These are phyloP conservation scores for Diaporthe vexans DNA, from an alignment of 2,329 filamentous ascomycete genomes.

Conservation along the genomic window DNA sequence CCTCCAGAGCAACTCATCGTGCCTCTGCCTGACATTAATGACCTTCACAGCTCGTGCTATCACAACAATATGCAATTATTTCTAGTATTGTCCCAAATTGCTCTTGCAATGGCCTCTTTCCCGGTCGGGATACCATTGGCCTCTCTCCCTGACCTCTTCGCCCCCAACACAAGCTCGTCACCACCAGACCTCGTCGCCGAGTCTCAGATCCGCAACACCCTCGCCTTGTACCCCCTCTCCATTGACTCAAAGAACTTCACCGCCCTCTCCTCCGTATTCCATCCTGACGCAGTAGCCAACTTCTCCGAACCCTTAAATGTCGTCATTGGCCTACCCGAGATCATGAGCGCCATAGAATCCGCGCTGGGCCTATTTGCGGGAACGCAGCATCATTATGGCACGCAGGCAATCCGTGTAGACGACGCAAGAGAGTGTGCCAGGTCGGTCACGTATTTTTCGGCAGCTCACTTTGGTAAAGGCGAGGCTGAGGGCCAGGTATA, in stretches of 20 bases:
- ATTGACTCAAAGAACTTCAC: slow-evolving; percentile 15
- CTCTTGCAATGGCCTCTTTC: not conserved
- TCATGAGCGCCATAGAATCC: not conserved
- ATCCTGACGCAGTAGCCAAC: slow-evolving; percentile 5
- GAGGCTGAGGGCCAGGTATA: slow-evolving; percentile 11
- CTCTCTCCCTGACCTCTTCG: not conserved
- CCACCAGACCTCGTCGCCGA: not conserved
- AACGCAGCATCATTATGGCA: slow-evolving; percentile 7
- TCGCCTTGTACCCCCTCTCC: not conserved
- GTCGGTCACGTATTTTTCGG: not conserved
- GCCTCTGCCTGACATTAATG: not conserved
- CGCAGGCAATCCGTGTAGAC: slow-evolving; percentile 1
- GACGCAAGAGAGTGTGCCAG: not conserved
- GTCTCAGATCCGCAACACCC: slow-evolving; percentile 10
- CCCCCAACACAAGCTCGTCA: not conserved
- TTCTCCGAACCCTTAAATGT: slow-evolving; percentile 5
- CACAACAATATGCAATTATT: not conserved
- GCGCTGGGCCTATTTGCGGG: slow-evolving; percentile 7
- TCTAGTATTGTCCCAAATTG: not conserved
- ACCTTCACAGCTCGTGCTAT: not conserved
- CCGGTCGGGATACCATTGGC: not conserved
- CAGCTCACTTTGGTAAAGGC: slow-evolving; percentile 14
- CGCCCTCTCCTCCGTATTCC: slow-evolving; percentile 8
- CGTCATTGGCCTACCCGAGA: not conserved
- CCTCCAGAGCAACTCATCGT: too few relatives aligned